Conservation (phyloP, 2,329 filamentous ascomycete genomes). For the Xylaria sp. region DNA sequence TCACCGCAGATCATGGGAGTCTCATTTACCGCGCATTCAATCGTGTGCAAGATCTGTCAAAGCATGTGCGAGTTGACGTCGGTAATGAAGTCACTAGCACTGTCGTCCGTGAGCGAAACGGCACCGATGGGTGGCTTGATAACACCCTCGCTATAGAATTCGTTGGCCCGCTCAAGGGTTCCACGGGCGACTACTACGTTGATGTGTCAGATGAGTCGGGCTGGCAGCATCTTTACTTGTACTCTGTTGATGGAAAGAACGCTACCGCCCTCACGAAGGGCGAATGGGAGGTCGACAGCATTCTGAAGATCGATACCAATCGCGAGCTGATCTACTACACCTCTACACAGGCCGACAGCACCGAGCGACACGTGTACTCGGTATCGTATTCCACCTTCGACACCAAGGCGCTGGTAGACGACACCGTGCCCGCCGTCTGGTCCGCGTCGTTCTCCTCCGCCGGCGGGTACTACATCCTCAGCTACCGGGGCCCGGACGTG, state of each 20-base stretch:
- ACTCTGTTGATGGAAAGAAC: constrained; percentile 58
- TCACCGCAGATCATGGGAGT: constrained; percentile 62
- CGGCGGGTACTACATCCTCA: constrained; percentile 67
- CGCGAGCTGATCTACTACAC: constrained; percentile 64
- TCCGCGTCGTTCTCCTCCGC: constrained; percentile 65
- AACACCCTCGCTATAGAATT: constrained; percentile 60
- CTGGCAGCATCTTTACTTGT: constrained; percentile 68
- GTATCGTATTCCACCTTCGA: constrained; percentile 59
- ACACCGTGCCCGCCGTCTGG: constrained; percentile 61
- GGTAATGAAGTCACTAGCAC: constrained; percentile 47
- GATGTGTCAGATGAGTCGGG: constrained; percentile 68
- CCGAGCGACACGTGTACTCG: constrained; percentile 69
- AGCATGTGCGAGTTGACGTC: constrained; percentile 61
- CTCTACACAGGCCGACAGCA: constrained; percentile 67
- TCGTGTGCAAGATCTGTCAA: constrained; percentile 67
- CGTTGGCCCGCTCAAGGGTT: constrained; percentile 49
- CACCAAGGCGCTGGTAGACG: constrained; percentile 64
- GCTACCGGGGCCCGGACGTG: constrained; percentile 66
- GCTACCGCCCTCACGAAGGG: constrained; percentile 63
- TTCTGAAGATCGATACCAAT: constrained; percentile 61
- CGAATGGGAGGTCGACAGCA: constrained; percentile 65
- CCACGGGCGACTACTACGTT: constrained; percentile 57
- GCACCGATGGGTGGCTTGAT: constrained; percentile 64
- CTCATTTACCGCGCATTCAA: constrained; percentile 69
- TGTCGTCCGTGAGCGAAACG: constrained; percentile 59